Percentiles rank a stretch among this genome's conserved stretches.
Conservation (phyloP, 352 stramenopile species). For the Pythium insidiosum region DNA sequence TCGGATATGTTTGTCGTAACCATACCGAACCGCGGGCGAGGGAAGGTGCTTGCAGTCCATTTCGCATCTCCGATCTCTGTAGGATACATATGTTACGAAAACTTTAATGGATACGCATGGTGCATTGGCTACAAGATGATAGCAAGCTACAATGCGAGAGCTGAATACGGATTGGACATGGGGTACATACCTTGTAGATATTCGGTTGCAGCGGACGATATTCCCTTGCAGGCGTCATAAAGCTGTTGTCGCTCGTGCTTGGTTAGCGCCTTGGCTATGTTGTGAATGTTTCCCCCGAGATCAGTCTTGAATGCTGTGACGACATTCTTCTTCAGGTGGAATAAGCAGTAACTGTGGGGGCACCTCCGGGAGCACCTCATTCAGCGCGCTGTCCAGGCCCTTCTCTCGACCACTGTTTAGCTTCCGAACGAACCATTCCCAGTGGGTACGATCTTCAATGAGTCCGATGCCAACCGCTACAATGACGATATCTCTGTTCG, state of each 20-base stretch:
- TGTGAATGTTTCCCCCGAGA: constrained; percentile 1
- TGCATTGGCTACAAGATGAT: not conserved
- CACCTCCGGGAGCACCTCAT: not conserved
- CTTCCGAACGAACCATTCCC: constrained; percentile 8
- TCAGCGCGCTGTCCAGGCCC: constrained; percentile 2
- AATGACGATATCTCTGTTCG: constrained; percentile 9
- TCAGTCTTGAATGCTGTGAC: constrained; percentile 7
- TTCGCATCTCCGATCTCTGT: too few relatives aligned
- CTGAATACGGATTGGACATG: too few relatives aligned
- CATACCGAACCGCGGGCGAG: too few relatives aligned
- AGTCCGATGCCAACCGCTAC: constrained; percentile 1
- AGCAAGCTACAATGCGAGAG: not conserved
- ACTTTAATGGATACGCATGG: not conserved
- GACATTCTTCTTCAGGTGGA: constrained; percentile 13
- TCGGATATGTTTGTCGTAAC: too few relatives aligned
- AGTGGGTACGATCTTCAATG: constrained; percentile 7
- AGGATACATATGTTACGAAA: too few relatives aligned
- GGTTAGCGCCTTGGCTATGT: constrained; percentile 1
- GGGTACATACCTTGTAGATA: not conserved
- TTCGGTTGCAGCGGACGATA: not conserved
- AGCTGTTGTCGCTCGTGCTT: not conserved
- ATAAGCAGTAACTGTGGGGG: constrained; percentile 9
- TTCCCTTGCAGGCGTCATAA: not conserved
- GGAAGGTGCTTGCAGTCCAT: too few relatives aligned
- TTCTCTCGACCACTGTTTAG: constrained; percentile 1